A percentile compares a stretch with the other conserved stretches of the same genome.
phyloP scores from a whole-genome alignment of 192 early-diverging fungal species.

The Podila clonocystis region DNA sequence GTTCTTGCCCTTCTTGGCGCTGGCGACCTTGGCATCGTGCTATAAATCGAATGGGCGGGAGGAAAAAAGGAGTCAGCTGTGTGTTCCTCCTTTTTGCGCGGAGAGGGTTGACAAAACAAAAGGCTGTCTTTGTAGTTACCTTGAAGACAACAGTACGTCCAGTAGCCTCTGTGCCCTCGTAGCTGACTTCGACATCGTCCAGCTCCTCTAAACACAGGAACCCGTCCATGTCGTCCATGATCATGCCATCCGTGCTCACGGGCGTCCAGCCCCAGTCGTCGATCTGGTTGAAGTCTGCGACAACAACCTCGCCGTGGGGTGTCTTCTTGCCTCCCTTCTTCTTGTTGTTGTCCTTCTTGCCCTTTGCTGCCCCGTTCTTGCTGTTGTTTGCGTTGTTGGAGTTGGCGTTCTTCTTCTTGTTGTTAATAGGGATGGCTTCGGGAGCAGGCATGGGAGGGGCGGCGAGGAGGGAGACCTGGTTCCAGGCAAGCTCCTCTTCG shows the following conservation, averaged over 20 bases:
- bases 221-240: conserved; percentile 78
- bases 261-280: conserved; percentile 70
- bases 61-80: background rate
- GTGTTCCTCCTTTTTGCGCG: background rate
- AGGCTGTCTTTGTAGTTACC: conserved; percentile 46
- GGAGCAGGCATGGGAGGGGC: conserved; percentile 26
- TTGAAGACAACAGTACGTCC: conserved; percentile 82
- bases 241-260: conserved; percentile 59
- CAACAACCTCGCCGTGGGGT: conserved; percentile 16
- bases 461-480: conserved; percentile 25
- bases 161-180: conserved; percentile 67
- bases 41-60: background rate
- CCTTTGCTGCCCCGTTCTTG: conserved; percentile 10
- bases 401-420: conserved; percentile 4
- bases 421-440: conserved; percentile 7
- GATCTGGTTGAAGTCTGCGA: conserved; percentile 45
- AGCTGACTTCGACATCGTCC: conserved; percentile 83
- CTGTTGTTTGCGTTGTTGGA: background rate
- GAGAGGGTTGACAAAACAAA: conserved; percentile 6
- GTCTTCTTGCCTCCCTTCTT: conserved; percentile 10
- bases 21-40: conserved; percentile 34
- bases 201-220: conserved; percentile 91
- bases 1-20: conserved; percentile 43
- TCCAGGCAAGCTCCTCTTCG: conserved; percentile 43
- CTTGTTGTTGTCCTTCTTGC: conserved; percentile 1